phyloP scores from a whole-genome alignment of 768 basidiomycete species.

The Sistotremastrum suecicum region DNA sequence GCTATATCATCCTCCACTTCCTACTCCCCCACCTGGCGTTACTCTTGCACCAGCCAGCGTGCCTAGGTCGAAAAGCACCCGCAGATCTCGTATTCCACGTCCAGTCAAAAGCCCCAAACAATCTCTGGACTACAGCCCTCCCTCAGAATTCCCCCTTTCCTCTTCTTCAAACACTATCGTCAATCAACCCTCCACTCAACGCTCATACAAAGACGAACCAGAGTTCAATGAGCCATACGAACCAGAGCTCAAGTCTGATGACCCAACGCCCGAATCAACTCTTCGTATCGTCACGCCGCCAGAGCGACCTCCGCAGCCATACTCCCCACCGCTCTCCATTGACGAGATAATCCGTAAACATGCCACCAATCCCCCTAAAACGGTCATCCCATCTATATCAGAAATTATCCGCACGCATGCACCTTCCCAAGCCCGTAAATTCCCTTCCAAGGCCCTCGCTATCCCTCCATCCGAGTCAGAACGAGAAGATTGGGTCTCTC shows the following conservation, averaged over 20 bases:
- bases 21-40: conserved; percentile 70
- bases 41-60: conserved; percentile 35
- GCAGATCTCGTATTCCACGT: conserved; percentile 7
- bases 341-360: conserved; percentile 6
- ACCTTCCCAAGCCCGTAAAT: conserved; percentile 37
- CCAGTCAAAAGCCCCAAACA: conserved; percentile 17
- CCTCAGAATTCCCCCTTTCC: no score
- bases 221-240: no score
- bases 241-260: no score
- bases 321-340: conserved; percentile 3
- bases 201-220: no score
- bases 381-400: conserved; percentile 65
- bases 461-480: conserved; percentile 24
- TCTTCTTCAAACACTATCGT: no score
- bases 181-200: no score
- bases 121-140: no score
- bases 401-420: conserved; percentile 78
- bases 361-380: conserved; percentile 16
- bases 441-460: conserved; percentile 18
- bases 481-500: conserved; percentile 50
- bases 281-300: conserved; percentile 9
- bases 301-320: background rate
- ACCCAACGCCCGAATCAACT: background rate
- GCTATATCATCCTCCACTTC: conserved; percentile 70
- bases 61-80: conserved; percentile 15